Conservation (phyloP, 73 alveolate genomes). For the Effrenium voratum region DNA sequence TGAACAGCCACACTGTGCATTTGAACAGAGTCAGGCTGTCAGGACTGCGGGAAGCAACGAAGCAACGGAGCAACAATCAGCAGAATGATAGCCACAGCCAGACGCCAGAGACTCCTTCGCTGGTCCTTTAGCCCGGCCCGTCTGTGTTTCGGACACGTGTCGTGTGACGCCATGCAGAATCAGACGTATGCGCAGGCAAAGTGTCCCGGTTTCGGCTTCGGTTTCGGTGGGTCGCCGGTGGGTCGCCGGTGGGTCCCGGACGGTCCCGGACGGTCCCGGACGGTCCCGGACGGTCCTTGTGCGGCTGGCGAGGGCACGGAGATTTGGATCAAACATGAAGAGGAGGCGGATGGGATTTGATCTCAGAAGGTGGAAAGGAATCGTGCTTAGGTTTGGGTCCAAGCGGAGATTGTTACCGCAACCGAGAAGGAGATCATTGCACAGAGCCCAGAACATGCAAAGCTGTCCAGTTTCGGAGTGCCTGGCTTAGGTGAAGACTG, state of each 20-base stretch:
- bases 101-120: not conserved
- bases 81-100: too few species aligned
- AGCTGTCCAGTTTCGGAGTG: too few species aligned
- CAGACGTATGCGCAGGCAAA: slow-evolving; percentile 52
- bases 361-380: not conserved
- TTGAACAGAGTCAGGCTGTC: too few species aligned
- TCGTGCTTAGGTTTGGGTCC: slow-evolving; percentile 60
- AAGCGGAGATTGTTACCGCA: slow-evolving; percentile 87
- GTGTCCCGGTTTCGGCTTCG: not conserved
- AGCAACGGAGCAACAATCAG: not conserved
- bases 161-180: slow-evolving; percentile 26
- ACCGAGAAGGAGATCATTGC: slow-evolving; percentile 77
- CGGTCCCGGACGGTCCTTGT: too few species aligned
- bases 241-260: not conserved
- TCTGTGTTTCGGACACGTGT: too few species aligned
- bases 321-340: slow-evolving; percentile 87
- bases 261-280: too few species aligned
- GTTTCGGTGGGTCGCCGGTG: not conserved
- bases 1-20: too few species aligned
- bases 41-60: not conserved
- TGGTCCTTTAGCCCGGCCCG: not conserved
- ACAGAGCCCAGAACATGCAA: not conserved
- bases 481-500: slow-evolving; percentile 9
- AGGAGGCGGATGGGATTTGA: not conserved
- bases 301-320: slow-evolving; percentile 47